These are phyloP conservation scores for Coniochaeta prunicola DNA, from an alignment of 2,329 filamentous ascomycete genomes.

Conservation along the genomic window DNA sequence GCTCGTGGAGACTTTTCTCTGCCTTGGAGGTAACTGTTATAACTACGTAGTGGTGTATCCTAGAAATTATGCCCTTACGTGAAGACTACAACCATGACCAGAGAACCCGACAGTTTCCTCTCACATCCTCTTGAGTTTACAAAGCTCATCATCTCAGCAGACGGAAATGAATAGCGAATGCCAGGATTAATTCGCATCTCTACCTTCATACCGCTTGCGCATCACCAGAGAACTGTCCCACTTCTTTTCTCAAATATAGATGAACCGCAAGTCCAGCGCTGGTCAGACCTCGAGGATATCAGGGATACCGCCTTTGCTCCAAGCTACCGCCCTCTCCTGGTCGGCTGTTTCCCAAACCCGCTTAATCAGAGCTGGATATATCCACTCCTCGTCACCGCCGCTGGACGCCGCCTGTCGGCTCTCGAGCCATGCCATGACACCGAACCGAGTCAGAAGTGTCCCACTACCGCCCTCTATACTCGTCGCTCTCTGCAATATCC, in stretches of 20 bases:
- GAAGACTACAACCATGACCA: no score
- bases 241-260: not conserved
- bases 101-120: no score
- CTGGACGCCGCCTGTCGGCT: conserved; percentile 40
- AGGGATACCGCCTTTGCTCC: conserved; percentile 49
- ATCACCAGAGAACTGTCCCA: no score
- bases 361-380: conserved; percentile 47
- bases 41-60: no score
- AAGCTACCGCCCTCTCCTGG: conserved; percentile 53
- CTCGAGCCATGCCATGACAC: conserved; percentile 68
- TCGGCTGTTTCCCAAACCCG: conserved; percentile 61
- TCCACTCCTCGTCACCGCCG: conserved; percentile 33
- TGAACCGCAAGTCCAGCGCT: not conserved
- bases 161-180: no score
- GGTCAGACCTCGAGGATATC: conserved; percentile 4
- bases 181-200: no score
- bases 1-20: no score
- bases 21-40: not conserved
- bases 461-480: conserved; percentile 66
- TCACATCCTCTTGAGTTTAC: no score
- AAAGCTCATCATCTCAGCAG: no score
- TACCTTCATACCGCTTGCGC: no score
- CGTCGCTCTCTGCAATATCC: conserved; percentile 60
- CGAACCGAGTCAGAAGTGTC: conserved; percentile 72
- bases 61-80: no score